Conservation (phyloP, 164 flowering plant species). For the Tetrastigma voinierianum region DNA sequence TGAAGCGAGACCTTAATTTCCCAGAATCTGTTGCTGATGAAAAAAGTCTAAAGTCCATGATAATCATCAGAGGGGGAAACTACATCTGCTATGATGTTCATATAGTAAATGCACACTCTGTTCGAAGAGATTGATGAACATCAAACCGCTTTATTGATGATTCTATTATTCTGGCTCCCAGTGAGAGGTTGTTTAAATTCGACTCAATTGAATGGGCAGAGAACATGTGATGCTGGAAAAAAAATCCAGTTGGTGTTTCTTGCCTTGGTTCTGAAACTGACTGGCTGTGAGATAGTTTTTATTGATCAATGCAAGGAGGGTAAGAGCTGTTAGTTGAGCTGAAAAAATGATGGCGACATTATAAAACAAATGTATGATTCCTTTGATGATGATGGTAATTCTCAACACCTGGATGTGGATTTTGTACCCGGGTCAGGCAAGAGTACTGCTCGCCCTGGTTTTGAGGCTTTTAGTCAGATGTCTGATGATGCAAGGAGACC, state of each 20-base stretch:
- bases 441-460: not conserved
- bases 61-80: slow-evolving; percentile 2
- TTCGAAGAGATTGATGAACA: not conserved
- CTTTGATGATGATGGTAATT: not conserved
- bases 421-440: not conserved
- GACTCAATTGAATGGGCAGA: not conserved
- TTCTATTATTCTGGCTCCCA: not conserved
- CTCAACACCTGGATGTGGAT: not conserved
- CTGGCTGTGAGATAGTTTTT: slow-evolving; percentile 3
- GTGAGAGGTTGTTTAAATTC: not conserved
- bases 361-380: not conserved
- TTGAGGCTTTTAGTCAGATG: not conserved
- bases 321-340: slow-evolving; percentile 9
- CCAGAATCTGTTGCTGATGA: slow-evolving; percentile 3
- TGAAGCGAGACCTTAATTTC: slow-evolving; percentile 1
- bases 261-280: slow-evolving; percentile 4
- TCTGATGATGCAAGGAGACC: not conserved
- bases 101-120: not conserved
- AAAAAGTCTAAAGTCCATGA: slow-evolving; percentile 7
- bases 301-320: slow-evolving; percentile 9
- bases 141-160: slow-evolving; percentile 1
- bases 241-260: not conserved
- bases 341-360: not conserved
- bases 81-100: not conserved
- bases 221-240: slow-evolving; percentile 2